A percentile compares a stretch with the other conserved stretches of the same genome.
phyloP scores from a whole-genome alignment of 768 basidiomycete species.

The Naganishia antarctica region DNA sequence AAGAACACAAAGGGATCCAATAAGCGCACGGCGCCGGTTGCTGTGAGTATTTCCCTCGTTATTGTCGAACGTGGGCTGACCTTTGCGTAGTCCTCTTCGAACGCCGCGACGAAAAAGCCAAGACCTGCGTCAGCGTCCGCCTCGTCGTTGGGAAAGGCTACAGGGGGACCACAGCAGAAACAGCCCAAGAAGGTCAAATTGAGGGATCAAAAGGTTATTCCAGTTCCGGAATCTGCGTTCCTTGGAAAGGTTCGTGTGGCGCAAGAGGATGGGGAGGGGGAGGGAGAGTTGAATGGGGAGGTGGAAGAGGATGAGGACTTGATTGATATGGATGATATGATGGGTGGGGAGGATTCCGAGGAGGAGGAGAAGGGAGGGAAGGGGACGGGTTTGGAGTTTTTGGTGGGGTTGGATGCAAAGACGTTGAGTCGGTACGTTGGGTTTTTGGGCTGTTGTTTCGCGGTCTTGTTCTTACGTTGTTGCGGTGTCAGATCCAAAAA shows the following conservation, averaged over 20 bases:
- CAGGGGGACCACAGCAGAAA: neutral
- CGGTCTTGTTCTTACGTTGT: constrained; percentile 13
- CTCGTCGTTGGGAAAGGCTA: neutral
- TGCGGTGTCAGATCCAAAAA: constrained; percentile 66
- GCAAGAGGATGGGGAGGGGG: constrained; percentile 57
- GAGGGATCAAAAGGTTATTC: constrained; percentile 45
- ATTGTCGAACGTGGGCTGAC: no score
- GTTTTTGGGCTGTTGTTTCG: no score
- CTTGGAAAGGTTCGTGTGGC: constrained; percentile 15
- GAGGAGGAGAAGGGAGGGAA: constrained; percentile 41
- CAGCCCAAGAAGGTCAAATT: constrained; percentile 44
- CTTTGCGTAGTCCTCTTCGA: neutral
- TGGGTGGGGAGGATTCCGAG: constrained; percentile 38
- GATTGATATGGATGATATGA: constrained; percentile 26
- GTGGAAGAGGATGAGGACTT: constrained; percentile 12
- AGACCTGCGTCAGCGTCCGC: neutral
- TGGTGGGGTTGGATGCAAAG: constrained; percentile 66
- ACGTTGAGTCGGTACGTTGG: constrained; percentile 73
- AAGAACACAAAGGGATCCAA: no score
- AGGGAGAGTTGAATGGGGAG: constrained; percentile 35
- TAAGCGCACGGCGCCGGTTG: no score
- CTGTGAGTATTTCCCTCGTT: no score
- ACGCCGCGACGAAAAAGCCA: constrained; percentile 2
- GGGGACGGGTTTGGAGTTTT: constrained; percentile 54
- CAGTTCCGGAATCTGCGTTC: constrained; percentile 41